Percentiles rank a stretch among this genome's conserved stretches.
phyloP scores from a whole-genome alignment of 179 eudicot species.

The Corrigiola litoralis region DNA sequence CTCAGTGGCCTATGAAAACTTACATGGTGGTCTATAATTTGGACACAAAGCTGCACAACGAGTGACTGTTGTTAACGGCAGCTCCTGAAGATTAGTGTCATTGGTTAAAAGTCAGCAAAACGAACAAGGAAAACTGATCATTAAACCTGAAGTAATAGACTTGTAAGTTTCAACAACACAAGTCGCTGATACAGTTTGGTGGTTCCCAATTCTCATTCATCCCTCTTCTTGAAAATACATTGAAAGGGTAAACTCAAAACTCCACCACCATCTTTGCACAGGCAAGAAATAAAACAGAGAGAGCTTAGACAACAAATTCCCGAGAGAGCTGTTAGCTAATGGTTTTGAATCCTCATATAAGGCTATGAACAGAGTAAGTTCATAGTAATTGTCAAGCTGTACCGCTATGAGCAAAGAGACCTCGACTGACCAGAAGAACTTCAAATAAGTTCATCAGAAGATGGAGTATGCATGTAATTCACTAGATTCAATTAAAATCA shows the following conservation, averaged over 20 bases:
- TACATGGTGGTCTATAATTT: constrained; percentile 12
- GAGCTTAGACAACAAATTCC: not conserved
- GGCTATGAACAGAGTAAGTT: too few relatives aligned
- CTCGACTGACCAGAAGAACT: too few relatives aligned
- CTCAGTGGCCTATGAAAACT: constrained; percentile 7
- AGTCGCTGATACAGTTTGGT: not conserved
- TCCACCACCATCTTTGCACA: not conserved
- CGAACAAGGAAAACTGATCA: constrained; percentile 2
- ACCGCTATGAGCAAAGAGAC: too few relatives aligned
- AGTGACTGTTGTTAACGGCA: not conserved
- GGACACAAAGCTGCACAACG: constrained; percentile 8
- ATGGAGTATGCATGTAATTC: too few relatives aligned
- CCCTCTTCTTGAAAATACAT: not conserved
- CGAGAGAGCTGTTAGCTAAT: too few relatives aligned
- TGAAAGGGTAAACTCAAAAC: not conserved
- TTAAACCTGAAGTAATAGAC: not conserved
- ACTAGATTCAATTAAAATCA: too few relatives aligned
- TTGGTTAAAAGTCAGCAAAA: not conserved
- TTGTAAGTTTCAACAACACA: not conserved
- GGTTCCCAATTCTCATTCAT: not conserved
- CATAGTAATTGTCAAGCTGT: too few relatives aligned
- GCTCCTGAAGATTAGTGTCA: constrained; percentile 12
- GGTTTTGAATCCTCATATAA: too few relatives aligned
- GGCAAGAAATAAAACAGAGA: not conserved
- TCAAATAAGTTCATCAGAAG: too few relatives aligned